Evolutionary conservation across 2,329 filamentous ascomycete genomes (phyloP).

Genomic region (Thielaviopsis ethacetica): DNA sequence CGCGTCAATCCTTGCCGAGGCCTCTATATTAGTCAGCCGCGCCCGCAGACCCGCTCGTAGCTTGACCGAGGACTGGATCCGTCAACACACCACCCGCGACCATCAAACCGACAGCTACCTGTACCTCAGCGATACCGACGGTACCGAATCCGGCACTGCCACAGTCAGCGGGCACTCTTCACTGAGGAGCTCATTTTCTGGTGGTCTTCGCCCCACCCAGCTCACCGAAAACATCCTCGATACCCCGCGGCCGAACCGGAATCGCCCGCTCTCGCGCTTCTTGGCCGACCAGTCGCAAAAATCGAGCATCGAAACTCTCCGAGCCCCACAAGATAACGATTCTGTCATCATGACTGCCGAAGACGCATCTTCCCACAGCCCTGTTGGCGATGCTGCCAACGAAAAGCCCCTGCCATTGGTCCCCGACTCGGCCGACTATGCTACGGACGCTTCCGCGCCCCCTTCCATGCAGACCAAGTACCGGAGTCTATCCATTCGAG

Average conservation of each 20-base stretch:
- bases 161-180: conserved; percentile 61
- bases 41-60: conserved; percentile 42
- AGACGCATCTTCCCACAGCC: not conserved
- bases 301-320: conserved; percentile 40
- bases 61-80: conserved; percentile 73
- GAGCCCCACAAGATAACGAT: conserved; percentile 3
- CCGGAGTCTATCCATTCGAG: conserved; percentile 22
- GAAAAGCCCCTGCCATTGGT: conserved; percentile 9
- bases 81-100: conserved; percentile 59
- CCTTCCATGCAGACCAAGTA: conserved; percentile 15
- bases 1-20: conserved; percentile 19
- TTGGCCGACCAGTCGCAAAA: conserved; percentile 22
- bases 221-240: conserved; percentile 22
- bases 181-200: conserved; percentile 47
- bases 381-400: not conserved
- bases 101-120: conserved; percentile 54
- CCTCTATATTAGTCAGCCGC: conserved; percentile 46
- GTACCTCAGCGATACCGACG: conserved; percentile 62
- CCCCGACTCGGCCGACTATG: not conserved
- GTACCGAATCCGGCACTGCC: conserved; percentile 20
- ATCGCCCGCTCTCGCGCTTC: conserved; percentile 9
- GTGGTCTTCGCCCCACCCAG: conserved; percentile 33
- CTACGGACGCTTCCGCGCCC: not conserved
- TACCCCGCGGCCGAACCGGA: conserved; percentile 29
- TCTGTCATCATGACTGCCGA: conserved; percentile 9